Conservation (phyloP, 2,329 filamentous ascomycete genomes). For the Exophiala calicioides region DNA sequence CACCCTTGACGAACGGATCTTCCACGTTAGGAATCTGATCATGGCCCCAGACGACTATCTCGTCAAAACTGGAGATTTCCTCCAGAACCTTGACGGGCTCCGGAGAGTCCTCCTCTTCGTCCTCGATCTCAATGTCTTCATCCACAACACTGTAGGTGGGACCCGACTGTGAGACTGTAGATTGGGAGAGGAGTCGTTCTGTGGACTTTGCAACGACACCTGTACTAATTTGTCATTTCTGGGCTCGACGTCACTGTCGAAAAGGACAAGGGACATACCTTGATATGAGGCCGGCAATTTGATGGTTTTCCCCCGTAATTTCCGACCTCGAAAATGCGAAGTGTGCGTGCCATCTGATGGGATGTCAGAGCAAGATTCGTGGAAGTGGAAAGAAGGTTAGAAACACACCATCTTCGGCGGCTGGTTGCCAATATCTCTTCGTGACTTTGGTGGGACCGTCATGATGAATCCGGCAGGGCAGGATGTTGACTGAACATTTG, state of each 20-base stretch:
- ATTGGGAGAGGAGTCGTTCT: conserved; percentile 22
- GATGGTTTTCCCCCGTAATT: conserved; percentile 68
- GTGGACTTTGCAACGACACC: conserved; percentile 61
- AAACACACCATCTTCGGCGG: conserved; percentile 44
- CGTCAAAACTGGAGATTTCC: conserved; percentile 68
- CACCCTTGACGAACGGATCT: conserved; percentile 71
- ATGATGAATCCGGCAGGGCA: conserved; percentile 80
- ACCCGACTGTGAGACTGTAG: conserved; percentile 2
- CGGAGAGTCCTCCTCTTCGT: conserved; percentile 47
- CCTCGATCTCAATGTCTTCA: conserved; percentile 42
- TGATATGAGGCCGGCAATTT: conserved; percentile 71
- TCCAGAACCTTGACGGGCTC: conserved; percentile 61
- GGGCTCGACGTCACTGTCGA: neutral
- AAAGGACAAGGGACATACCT: conserved; percentile 39
- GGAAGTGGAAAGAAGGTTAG: conserved; percentile 1
- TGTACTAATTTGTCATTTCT: conserved; percentile 26
- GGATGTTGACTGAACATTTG: conserved; percentile 55
- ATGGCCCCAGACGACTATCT: conserved; percentile 82
- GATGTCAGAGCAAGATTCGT: conserved; percentile 1
- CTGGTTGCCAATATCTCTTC: conserved; percentile 70
- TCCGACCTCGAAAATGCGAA: conserved; percentile 77
- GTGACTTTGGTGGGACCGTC: conserved; percentile 68
- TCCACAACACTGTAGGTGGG: conserved; percentile 21
- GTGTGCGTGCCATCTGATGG: conserved; percentile 53
- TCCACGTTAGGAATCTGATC: conserved; percentile 64